Evolutionary conservation across 1,139 yeast genomes (phyloP).

Genomic region (Scheffersomyces segobiensis): DNA sequence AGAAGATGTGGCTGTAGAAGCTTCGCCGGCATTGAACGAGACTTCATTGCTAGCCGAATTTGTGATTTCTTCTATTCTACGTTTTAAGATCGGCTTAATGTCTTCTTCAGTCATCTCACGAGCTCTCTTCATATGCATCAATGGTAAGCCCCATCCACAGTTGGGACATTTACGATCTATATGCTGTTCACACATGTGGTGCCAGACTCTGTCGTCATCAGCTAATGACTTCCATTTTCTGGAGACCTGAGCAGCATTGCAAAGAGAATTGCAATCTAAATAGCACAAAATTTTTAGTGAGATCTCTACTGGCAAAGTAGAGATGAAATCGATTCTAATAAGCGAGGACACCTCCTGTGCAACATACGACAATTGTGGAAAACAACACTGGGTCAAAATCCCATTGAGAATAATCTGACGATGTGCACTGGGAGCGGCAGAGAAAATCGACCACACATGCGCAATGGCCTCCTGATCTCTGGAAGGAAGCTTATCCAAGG

Average conservation of each 20-base stretch:
- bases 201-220: slow-evolving; percentile 97
- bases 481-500: slow-evolving; percentile 57
- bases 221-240: slow-evolving; percentile 84
- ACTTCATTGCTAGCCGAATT: slow-evolving; percentile 3
- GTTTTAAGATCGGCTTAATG: slow-evolving; percentile 23
- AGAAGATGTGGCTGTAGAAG: neutral
- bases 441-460: slow-evolving; percentile 77
- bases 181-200: slow-evolving; percentile 97
- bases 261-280: slow-evolving; percentile 85
- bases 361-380: slow-evolving; percentile 85
- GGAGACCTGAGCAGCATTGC: slow-evolving; percentile 92
- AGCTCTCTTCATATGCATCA: slow-evolving; percentile 79
- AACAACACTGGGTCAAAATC: slow-evolving; percentile 84
- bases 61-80: slow-evolving; percentile 26
- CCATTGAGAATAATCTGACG: slow-evolving; percentile 81
- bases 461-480: slow-evolving; percentile 71
- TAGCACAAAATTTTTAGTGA: slow-evolving; percentile 83
- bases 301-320: slow-evolving; percentile 82
- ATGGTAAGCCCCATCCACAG: slow-evolving; percentile 98
- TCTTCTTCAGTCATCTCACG: slow-evolving; percentile 46
- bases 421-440: slow-evolving; percentile 68
- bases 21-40: slow-evolving; percentile 6
- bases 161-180: slow-evolving; percentile 95
- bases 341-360: slow-evolving; percentile 76
- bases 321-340: slow-evolving; percentile 84